phyloP scores from a whole-genome alignment of 108 stramenopile genomes.

The Pseudonitzschia pungens region DNA sequence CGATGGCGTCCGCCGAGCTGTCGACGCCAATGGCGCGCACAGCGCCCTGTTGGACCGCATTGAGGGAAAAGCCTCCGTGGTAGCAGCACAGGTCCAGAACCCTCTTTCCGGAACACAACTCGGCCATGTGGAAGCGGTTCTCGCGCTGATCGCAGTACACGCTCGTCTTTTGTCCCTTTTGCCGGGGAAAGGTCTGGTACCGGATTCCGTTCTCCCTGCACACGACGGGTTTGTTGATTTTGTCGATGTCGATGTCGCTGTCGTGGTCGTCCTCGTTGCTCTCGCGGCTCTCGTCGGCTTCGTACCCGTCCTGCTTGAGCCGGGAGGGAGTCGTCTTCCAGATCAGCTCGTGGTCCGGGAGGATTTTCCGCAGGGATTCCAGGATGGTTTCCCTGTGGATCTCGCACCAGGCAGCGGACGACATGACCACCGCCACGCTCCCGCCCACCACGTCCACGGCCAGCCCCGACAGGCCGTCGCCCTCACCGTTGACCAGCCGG shows the following conservation, averaged over 20 bases:
- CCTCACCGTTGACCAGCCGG: constrained; percentile 93
- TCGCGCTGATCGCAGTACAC: constrained; percentile 98
- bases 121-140: constrained; percentile 72
- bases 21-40: constrained; percentile 72
- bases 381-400: constrained; percentile 66
- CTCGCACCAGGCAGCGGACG: constrained; percentile 92
- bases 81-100: constrained; percentile 90
- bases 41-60: constrained; percentile 74
- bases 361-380: constrained; percentile 34
- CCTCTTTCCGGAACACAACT: constrained; percentile 56
- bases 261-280: constrained; percentile 30
- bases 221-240: constrained; percentile 39
- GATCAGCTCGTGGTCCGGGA: constrained; percentile 54
- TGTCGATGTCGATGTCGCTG: neutral
- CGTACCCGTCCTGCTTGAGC: constrained; percentile 76
- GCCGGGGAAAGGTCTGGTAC: constrained; percentile 69
- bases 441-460: constrained; percentile 88
- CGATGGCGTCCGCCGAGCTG: constrained; percentile 83
- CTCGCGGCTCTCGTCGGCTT: neutral
- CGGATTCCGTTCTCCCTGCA: constrained; percentile 75
- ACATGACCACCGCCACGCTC: constrained; percentile 75
- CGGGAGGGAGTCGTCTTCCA: constrained; percentile 74
- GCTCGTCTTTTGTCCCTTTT: constrained; percentile 92
- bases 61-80: constrained; percentile 86
- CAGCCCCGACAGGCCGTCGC: constrained; percentile 88